Evolutionary conservation across 495 filamentous ascomycete genomes (phyloP).

Genomic region (Xylaria cubensis): DNA sequence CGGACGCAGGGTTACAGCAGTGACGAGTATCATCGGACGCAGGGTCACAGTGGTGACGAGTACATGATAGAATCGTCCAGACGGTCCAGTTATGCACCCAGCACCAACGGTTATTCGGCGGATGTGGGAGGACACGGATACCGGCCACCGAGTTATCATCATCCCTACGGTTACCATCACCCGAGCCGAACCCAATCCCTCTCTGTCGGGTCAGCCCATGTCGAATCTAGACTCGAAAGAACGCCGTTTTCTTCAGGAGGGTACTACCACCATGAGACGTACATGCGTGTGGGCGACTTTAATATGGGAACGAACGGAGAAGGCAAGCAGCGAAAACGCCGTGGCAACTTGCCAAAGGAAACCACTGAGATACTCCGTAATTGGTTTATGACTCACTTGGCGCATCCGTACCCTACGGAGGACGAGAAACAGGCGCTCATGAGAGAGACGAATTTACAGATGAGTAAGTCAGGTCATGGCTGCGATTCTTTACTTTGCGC

Average conservation of each 20-base stretch:
- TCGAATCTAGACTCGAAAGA: constrained; percentile 30
- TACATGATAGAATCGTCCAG: constrained; percentile 33
- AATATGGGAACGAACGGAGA: constrained; percentile 44
- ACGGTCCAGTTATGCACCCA: constrained; percentile 31
- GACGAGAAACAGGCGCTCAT: constrained; percentile 88
- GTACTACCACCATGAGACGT: neutral
- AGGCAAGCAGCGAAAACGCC: constrained; percentile 64
- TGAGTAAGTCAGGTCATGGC: constrained; percentile 67
- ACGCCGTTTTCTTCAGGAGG: constrained; percentile 42
- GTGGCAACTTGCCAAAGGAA: constrained; percentile 87
- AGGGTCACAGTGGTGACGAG: constrained; percentile 32
- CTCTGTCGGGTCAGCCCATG: constrained; percentile 40
- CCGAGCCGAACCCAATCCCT: constrained; percentile 47
- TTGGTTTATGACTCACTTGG: constrained; percentile 79
- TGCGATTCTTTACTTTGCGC: neutral
- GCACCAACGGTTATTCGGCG: constrained; percentile 30
- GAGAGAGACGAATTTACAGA: constrained; percentile 74
- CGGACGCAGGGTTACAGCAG: constrained; percentile 30
- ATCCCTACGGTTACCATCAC: constrained; percentile 40
- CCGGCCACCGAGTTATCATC: constrained; percentile 24
- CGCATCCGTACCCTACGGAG: constrained; percentile 87
- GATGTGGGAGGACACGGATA: constrained; percentile 33
- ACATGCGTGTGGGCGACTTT: constrained; percentile 29
- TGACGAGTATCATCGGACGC: constrained; percentile 37
- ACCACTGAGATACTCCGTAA: constrained; percentile 80